Evolutionary conservation across 768 basidiomycete species (phyloP).

Genomic region (Termitomyces sp.): DNA sequence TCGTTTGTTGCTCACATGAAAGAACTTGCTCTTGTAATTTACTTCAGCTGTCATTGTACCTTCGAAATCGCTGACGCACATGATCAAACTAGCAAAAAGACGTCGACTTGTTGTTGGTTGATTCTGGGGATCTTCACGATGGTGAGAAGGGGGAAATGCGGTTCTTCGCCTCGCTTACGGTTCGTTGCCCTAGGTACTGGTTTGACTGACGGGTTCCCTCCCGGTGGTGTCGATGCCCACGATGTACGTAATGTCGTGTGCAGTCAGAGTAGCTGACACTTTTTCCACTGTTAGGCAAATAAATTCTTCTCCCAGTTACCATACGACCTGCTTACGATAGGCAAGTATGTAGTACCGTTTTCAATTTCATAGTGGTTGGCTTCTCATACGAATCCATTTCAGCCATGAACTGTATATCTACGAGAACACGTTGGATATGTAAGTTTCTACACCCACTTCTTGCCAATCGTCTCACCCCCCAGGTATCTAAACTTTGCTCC

Average conservation of each 20-base stretch:
- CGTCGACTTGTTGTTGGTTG: conserved; percentile 79
- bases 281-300: conserved; percentile 46
- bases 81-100: conserved; percentile 42
- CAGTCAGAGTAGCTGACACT: neutral
- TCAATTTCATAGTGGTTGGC: conserved; percentile 27
- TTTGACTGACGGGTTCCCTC: conserved; percentile 67
- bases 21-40: conserved; percentile 51
- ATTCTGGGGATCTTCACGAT: conserved; percentile 74
- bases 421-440: conserved; percentile 64
- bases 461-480: neutral
- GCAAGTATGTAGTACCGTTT: conserved; percentile 53
- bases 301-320: conserved; percentile 67
- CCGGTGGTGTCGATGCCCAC: conserved; percentile 68
- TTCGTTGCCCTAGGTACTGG: conserved; percentile 53
- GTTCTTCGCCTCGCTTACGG: neutral
- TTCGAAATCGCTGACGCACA: neutral
- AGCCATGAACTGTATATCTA: conserved; percentile 85
- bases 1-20: conserved; percentile 88
- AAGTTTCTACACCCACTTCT: conserved; percentile 3
- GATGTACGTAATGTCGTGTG: conserved; percentile 36
- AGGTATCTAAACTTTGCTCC: conserved; percentile 63
- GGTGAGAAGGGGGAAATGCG: conserved; percentile 24
- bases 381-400: conserved; percentile 23
- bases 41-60: neutral
- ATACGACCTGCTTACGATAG: conserved; percentile 80